Evolutionary conservation across 208 protist genomes (phyloP).

Genomic region (Crithidia acanthocephali): DNA sequence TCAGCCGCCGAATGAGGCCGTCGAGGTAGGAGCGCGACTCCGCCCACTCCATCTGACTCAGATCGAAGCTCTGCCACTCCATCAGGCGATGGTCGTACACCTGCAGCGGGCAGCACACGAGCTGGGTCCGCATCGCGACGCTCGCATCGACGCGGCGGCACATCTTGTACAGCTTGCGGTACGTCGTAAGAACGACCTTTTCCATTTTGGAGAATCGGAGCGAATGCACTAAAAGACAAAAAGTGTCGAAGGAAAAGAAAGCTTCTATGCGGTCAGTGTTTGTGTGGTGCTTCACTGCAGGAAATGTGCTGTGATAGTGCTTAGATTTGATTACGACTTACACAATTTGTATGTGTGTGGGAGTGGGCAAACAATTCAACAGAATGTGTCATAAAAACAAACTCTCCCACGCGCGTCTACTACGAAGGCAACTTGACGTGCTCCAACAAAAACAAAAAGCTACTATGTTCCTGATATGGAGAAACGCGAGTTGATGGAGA

Average conservation of each 20-base stretch:
- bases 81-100: slow-evolving; percentile 66
- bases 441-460: not conserved
- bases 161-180: slow-evolving; percentile 77
- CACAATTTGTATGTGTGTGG: too few species aligned
- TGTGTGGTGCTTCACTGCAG: too few species aligned
- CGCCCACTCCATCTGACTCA: slow-evolving; percentile 54
- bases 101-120: slow-evolving; percentile 59
- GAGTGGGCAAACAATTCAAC: too few species aligned
- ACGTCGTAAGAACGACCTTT: slow-evolving; percentile 74
- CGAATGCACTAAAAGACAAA: too few species aligned
- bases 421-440: not conserved
- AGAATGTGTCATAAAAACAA: too few species aligned
- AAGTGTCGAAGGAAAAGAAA: too few species aligned
- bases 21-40: slow-evolving; percentile 76
- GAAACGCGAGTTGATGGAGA: too few species aligned
- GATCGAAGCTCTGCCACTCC: slow-evolving; percentile 56
- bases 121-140: slow-evolving; percentile 61
- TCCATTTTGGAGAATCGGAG: too few species aligned
- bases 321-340: too few species aligned
- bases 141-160: slow-evolving; percentile 49
- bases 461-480: too few species aligned
- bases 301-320: too few species aligned
- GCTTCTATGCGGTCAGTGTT: not conserved
- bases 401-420: too few species aligned
- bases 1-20: slow-evolving; percentile 74